phyloP scores from a whole-genome alignment of 2,329 filamentous ascomycete genomes.

The Magnaporthiopsis poae region DNA sequence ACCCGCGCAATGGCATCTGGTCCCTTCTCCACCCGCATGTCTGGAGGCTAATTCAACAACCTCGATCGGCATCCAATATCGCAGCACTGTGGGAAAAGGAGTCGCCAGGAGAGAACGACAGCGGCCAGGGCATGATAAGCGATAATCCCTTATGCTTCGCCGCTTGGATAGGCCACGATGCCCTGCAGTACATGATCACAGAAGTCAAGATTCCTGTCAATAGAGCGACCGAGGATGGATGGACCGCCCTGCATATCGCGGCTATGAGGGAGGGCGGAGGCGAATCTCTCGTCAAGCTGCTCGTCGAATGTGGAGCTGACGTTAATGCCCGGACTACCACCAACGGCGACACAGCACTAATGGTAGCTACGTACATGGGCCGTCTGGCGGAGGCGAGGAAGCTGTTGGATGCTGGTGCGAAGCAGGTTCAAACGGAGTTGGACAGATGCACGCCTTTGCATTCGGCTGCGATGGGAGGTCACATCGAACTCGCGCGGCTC shows the following conservation, averaged over 20 bases:
- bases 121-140: not conserved
- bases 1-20: not conserved
- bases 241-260: not conserved
- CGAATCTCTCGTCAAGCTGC: not conserved
- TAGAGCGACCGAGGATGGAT: not conserved
- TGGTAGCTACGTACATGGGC: not conserved
- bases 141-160: not conserved
- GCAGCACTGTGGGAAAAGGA: not conserved
- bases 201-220: not conserved
- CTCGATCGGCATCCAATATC: not conserved
- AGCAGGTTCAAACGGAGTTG: not conserved
- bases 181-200: not conserved
- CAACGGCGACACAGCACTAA: not conserved
- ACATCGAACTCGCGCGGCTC: not conserved
- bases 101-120: not conserved
- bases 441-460: not conserved
- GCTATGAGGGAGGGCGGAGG: not conserved
- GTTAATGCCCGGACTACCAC: not conserved
- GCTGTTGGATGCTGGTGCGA: not conserved
- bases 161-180: not conserved
- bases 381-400: not conserved
- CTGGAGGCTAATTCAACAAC: not conserved
- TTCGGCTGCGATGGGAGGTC: not conserved
- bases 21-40: not conserved
- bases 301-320: not conserved